A percentile compares a stretch with the other conserved stretches of the same genome.
Conservation (phyloP, 805 yeast genomes). For the Metschnikowia henanensis region DNA sequence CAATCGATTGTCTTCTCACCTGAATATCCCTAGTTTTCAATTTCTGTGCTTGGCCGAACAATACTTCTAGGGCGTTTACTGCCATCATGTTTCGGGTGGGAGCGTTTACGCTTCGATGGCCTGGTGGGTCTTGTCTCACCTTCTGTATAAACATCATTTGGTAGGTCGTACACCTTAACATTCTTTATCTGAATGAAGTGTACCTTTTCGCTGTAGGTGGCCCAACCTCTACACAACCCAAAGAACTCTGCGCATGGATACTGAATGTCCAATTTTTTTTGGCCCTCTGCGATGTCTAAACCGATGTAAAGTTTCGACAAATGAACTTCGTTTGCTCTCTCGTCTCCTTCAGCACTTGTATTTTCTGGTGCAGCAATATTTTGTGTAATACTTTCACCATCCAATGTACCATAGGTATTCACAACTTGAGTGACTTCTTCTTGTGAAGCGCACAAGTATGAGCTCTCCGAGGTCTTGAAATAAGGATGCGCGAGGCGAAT, state of each 20-base stretch:
- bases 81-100: constrained; percentile 8
- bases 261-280: constrained; percentile 76
- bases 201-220: constrained; percentile 58
- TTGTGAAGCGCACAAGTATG: constrained; percentile 30
- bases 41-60: neutral
- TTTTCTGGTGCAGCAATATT: neutral
- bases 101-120: constrained; percentile 29
- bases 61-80: constrained; percentile 4
- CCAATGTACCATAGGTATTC: constrained; percentile 59
- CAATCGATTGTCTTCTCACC: too few relatives aligned
- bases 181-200: constrained; percentile 55
- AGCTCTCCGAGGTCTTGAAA: constrained; percentile 68
- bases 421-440: constrained; percentile 58
- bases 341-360: constrained; percentile 13
- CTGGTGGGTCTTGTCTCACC: constrained; percentile 74
- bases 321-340: constrained; percentile 36
- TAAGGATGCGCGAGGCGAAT: constrained; percentile 88
- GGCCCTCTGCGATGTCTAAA: constrained; percentile 55
- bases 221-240: constrained; percentile 74
- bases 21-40: neutral
- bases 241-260: constrained; percentile 89
- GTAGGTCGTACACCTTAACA: constrained; percentile 76
- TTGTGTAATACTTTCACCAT: constrained; percentile 47
- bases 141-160: constrained; percentile 74
- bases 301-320: constrained; percentile 83